Percentiles rank a stretch among this genome's conserved stretches.
Evolutionary conservation across 257 asterid species (phyloP).

Genomic region (Solanum pinnatisectum): DNA sequence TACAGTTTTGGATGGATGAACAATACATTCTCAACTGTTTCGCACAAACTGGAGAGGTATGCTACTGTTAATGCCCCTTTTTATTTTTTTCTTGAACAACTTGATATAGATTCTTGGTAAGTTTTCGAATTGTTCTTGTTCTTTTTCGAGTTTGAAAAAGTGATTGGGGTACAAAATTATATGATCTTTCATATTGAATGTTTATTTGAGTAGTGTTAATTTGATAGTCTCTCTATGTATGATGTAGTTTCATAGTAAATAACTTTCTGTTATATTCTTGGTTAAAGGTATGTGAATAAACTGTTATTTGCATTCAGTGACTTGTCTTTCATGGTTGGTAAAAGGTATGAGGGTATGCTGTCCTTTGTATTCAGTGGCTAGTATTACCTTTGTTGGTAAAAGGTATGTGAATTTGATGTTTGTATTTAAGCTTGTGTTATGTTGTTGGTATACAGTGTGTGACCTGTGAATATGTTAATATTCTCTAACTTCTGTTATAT

Average conservation of each 20-base stretch:
- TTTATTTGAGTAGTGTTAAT: background rate
- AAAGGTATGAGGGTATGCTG: background rate
- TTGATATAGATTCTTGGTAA: background rate
- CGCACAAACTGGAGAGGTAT: slow-evolving; percentile 18
- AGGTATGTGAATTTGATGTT: background rate
- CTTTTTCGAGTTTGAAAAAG: background rate
- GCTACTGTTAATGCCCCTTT: background rate
- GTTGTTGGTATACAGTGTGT: background rate
- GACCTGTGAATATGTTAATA: background rate
- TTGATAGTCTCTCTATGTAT: background rate
- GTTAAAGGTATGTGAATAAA: background rate
- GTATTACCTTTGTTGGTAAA: background rate
- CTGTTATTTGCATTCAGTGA: background rate
- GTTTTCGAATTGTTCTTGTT: background rate
- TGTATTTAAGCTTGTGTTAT: background rate
- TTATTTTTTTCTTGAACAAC: background rate
- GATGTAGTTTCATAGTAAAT: background rate
- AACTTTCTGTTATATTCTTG: background rate
- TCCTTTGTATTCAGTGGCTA: background rate
- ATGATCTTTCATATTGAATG: background rate
- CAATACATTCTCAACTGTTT: slow-evolving; percentile 46
- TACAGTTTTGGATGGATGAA: slow-evolving; percentile 92
- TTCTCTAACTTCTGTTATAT: background rate
- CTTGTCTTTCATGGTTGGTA: background rate
- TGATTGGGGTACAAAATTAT: background rate